phyloP scores from a whole-genome alignment of 2,329 filamentous ascomycete genomes.

The Pyrenophora seminiperda region DNA sequence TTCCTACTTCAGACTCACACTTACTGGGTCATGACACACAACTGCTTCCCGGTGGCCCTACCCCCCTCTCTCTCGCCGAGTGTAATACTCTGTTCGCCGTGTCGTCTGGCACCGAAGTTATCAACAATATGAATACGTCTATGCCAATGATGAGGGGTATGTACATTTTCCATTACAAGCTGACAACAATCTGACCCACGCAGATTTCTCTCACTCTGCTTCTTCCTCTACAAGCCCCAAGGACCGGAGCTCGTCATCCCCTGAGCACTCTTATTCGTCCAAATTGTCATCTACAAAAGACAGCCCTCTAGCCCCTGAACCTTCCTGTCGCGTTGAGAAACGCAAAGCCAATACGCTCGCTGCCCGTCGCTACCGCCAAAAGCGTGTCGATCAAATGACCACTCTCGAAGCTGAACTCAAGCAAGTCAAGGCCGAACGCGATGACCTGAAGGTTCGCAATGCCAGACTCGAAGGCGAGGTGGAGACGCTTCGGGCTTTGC shows the following conservation, averaged over 20 bases:
- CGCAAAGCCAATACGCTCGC: slow-evolving; percentile 72
- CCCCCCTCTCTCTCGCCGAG: slow-evolving; percentile 19
- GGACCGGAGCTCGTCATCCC: slow-evolving; percentile 32
- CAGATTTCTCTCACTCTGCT: slow-evolving; percentile 35
- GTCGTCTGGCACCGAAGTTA: slow-evolving; percentile 19
- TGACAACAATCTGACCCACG: slow-evolving; percentile 16
- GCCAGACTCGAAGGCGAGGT: slow-evolving; percentile 69
- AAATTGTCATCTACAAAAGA: slow-evolving; percentile 33
- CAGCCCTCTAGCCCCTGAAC: slow-evolving; percentile 27
- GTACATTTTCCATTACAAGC: background rate
- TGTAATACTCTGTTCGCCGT: slow-evolving; percentile 23
- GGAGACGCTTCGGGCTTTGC: slow-evolving; percentile 60
- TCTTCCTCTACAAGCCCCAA: slow-evolving; percentile 35
- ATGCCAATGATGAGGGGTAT: slow-evolving; percentile 37
- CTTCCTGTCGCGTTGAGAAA: slow-evolving; percentile 53
- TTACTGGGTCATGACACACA: slow-evolving; percentile 31
- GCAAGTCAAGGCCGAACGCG: slow-evolving; percentile 64
- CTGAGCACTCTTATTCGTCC: slow-evolving; percentile 30
- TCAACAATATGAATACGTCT: slow-evolving; percentile 26
- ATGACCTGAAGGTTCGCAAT: slow-evolving; percentile 66
- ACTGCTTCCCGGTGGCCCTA: slow-evolving; percentile 21
- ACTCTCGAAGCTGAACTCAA: slow-evolving; percentile 66
- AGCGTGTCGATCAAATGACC: slow-evolving; percentile 68
- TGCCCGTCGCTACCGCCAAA: slow-evolving; percentile 73
- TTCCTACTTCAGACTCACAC: slow-evolving; percentile 29